A percentile compares a stretch with the other conserved stretches of the same genome.
phyloP scores from a whole-genome alignment of 2,329 filamentous ascomycete species.

The Lasiodiplodia hormozganensis region DNA sequence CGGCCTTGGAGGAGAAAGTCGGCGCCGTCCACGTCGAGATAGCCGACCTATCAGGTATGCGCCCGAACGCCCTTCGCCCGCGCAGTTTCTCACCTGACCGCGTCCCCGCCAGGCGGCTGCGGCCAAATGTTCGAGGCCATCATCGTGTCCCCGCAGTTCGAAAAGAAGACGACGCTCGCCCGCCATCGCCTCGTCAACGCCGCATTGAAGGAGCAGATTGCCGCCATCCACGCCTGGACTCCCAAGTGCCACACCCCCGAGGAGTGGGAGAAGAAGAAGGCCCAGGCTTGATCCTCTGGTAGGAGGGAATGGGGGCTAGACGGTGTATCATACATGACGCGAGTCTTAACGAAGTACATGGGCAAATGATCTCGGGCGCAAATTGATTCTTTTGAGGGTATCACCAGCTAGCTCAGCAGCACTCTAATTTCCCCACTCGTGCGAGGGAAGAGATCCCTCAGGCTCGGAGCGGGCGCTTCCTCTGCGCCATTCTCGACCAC shows the following conservation, averaged over 20 bases:
- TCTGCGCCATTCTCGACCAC: constrained; percentile 46
- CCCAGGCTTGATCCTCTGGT: constrained; percentile 35
- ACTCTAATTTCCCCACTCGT: constrained; percentile 70
- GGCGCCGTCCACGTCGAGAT: constrained; percentile 83
- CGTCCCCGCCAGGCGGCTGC: constrained; percentile 64
- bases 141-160: constrained; percentile 64
- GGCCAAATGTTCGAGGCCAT: constrained; percentile 74
- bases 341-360: constrained; percentile 2
- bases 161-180: constrained; percentile 72
- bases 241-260: constrained; percentile 92
- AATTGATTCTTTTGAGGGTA: constrained; percentile 14
- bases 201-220: constrained; percentile 84
- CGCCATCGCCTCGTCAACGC: constrained; percentile 86
- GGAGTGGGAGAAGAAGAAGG: constrained; percentile 78
- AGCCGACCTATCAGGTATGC: constrained; percentile 86
- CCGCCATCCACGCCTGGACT: constrained; percentile 91
- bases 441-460: constrained; percentile 67
- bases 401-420: constrained; percentile 60
- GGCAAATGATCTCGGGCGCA: background rate
- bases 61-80: background rate
- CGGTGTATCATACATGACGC: background rate
- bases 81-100: constrained; percentile 1
- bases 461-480: constrained; percentile 44
- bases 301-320: background rate
- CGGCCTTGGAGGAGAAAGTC: constrained; percentile 72